Conservation (phyloP, 176 grass and related monocot species). For the Oryza coarctata region DNA sequence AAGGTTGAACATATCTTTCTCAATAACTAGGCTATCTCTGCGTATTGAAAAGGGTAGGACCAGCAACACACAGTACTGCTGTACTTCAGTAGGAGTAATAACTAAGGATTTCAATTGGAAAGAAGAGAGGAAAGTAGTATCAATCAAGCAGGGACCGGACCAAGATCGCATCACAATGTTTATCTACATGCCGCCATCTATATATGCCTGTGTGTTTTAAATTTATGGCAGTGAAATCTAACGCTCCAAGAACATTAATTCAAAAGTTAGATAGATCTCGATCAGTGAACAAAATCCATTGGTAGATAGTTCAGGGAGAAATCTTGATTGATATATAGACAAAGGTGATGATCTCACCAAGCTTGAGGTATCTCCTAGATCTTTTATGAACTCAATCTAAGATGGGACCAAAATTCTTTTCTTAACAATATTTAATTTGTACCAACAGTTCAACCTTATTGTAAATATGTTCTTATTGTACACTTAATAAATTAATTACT, state of each 20-base stretch:
- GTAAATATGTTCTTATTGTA: too few relatives aligned
- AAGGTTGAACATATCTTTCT: constrained; percentile 33
- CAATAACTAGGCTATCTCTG: constrained; percentile 23
- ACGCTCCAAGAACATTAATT: background rate
- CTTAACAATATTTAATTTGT: background rate
- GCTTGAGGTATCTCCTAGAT: background rate
- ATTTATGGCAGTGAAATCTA: background rate
- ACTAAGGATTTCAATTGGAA: constrained; percentile 11
- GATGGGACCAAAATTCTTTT: background rate
- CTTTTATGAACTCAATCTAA: background rate
- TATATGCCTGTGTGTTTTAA: background rate
- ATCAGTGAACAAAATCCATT: background rate
- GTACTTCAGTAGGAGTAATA: background rate
- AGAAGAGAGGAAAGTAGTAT: constrained; percentile 28
- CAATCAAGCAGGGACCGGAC: background rate
- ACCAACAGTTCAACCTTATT: too few relatives aligned
- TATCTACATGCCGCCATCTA: background rate
- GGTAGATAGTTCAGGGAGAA: background rate
- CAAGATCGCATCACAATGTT: background rate
- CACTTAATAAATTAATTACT: too few relatives aligned
- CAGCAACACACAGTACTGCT: constrained; percentile 19
- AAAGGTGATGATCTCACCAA: background rate
- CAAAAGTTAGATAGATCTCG: background rate
- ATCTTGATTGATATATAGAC: background rate
- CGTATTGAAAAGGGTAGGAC: constrained; percentile 21